phyloP scores from a whole-genome alignment of 305 asterid genomes.

The Fraxinus dipetala region DNA sequence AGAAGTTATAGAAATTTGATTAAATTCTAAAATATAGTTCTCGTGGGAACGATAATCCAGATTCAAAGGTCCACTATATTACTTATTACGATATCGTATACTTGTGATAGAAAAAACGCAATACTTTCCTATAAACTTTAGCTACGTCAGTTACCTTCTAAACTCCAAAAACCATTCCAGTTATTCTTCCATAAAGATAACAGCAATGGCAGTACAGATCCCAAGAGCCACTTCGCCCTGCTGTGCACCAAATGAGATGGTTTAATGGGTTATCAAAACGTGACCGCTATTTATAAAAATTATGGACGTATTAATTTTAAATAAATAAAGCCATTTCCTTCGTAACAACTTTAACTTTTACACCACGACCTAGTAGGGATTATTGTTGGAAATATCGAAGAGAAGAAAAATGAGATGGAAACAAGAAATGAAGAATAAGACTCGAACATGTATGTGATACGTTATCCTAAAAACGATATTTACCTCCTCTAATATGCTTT shows the following conservation, averaged over 20 bases:
- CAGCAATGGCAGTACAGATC: slow-evolving; percentile 44
- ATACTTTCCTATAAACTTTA: too few species aligned
- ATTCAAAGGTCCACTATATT: too few species aligned
- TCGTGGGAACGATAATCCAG: too few species aligned
- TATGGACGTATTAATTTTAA: neutral
- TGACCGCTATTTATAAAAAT: neutral
- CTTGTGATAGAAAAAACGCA: too few species aligned
- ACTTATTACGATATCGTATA: too few species aligned
- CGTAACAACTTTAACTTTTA: neutral
- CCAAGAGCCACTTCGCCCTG: slow-evolving; percentile 70
- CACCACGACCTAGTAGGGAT: neutral
- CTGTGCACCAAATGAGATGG: neutral
- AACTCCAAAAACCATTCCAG: slow-evolving; percentile 35
- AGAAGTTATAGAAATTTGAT: too few species aligned
- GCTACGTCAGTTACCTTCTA: slow-evolving; percentile 49
- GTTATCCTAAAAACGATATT: too few species aligned
- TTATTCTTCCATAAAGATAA: slow-evolving; percentile 58
- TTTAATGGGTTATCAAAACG: neutral
- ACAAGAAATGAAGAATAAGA: too few species aligned
- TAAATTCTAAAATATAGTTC: too few species aligned
- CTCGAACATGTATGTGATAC: too few species aligned
- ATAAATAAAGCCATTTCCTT: neutral
- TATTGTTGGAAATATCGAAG: neutral
- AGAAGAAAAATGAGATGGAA: too few species aligned
- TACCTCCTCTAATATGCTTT: too few species aligned